Base-by-base conservation (phyloP, 305 asterid species). In the Stenogyne calaminthoides region DNA sequence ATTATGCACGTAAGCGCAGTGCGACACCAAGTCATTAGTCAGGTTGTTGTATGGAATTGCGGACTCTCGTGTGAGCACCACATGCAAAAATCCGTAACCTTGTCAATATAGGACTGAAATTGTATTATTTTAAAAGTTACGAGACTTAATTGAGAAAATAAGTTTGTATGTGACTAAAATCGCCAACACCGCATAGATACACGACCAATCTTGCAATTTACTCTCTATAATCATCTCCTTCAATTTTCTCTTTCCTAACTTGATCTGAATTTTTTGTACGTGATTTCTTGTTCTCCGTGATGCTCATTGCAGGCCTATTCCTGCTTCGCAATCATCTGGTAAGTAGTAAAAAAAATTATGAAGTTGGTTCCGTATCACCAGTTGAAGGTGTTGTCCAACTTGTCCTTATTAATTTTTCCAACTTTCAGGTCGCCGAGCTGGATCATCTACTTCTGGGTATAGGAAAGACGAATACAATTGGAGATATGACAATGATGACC, bases 381-480 rank as follows among this genome's bases (percentile, higher is more conserved):
- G 54, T 62, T 42, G 6, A 37, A 64, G 72, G 46, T 56, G 29
- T 0, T 25, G 2, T 25, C 29, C 29, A 25, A 25, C 1, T 25
- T 40, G 59, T 27, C 42, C 60, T 34, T 68, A 75, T 67, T 69
- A 9, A 72, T 67, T 32, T 34, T 44, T 54, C 18, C 63, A 56
- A 68, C 55, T 82, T 76, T 80, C 85, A 95, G 99, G 92, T 69
- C 88, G 96, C 64, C 87, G 99, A 81, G 89, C 83, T n/a, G 99
- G 98, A n/a, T 89, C 97, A 27, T 95, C 99, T 51, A 75, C 84
- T 46, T 87, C 97, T 68, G 96, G 96, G 60, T 89, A 92, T 73
- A 87, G 97, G 88, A 92, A 89, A 84, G 99, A 89, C 0, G 99
- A 95, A 49, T 90, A 88, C 81, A 90, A 77, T 69, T 89, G 95